Conservation (phyloP, 1,284 basidiomycete genomes). For the Sphagnurus paluster region DNA sequence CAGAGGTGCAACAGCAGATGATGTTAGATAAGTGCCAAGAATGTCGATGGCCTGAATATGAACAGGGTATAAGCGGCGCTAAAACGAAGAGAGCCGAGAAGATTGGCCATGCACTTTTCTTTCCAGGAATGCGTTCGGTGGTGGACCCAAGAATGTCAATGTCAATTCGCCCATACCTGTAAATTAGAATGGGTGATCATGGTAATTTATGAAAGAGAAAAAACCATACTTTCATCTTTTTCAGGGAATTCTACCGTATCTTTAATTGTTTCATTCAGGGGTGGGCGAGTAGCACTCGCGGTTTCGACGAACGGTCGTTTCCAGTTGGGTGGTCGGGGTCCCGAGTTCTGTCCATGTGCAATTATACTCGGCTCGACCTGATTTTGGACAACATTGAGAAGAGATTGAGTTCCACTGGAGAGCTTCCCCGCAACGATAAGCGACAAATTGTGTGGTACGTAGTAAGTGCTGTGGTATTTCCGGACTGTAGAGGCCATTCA, state of each 20-base stretch:
- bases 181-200: constrained; percentile 3
- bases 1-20: constrained; percentile 85
- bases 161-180: constrained; percentile 81
- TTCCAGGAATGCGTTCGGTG: constrained; percentile 73
- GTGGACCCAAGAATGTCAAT: constrained; percentile 80
- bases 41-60: constrained; percentile 75
- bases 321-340: constrained; percentile 77
- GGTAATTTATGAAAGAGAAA: not conserved
- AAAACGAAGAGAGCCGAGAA: not conserved
- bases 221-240: constrained; percentile 80
- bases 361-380: constrained; percentile 83
- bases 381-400: constrained; percentile 78
- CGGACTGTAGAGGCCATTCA: constrained; percentile 58
- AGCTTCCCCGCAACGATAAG: constrained; percentile 83
- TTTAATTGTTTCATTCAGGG: constrained; percentile 54
- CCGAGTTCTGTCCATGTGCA: constrained; percentile 68
- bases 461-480: constrained; percentile 88
- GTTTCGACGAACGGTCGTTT: constrained; percentile 95
- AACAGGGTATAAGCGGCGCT: constrained; percentile 1
- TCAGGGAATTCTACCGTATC: constrained; percentile 94
- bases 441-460: constrained; percentile 93
- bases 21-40: constrained; percentile 87
- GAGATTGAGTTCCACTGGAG: constrained; percentile 63
- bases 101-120: constrained; percentile 62
- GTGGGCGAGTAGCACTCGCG: constrained; percentile 62